phyloP scores from a whole-genome alignment of 257 asterid genomes.

The Ilex asprella region DNA sequence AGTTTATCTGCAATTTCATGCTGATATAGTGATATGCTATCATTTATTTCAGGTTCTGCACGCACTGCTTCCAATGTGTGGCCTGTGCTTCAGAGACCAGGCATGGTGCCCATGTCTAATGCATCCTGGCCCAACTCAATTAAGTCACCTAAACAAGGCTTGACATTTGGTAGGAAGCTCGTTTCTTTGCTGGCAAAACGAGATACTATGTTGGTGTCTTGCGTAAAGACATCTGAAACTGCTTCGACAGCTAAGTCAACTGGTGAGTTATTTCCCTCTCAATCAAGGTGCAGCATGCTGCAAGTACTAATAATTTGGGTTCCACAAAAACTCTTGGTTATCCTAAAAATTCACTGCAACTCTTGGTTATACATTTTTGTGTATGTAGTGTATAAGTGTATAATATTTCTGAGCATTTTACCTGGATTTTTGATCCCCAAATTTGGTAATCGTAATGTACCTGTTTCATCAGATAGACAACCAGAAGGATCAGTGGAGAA shows the following conservation, averaged over 20 bases:
- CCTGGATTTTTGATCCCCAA: neutral
- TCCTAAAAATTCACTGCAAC: too few relatives aligned
- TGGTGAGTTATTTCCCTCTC: slow-evolving; percentile 34
- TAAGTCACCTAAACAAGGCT: slow-evolving; percentile 22
- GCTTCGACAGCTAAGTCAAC: slow-evolving; percentile 36
- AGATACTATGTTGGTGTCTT: slow-evolving; percentile 39
- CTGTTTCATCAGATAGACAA: neutral
- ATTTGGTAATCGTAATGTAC: neutral
- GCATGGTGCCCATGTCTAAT: slow-evolving; percentile 30
- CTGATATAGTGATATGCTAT: neutral
- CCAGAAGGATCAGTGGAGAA: neutral
- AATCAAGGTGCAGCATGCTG: too few relatives aligned
- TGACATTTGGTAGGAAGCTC: slow-evolving; percentile 32
- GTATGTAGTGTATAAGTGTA: neutral
- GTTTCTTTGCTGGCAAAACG: slow-evolving; percentile 32
- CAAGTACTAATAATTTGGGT: too few relatives aligned
- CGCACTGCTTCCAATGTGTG: slow-evolving; percentile 39
- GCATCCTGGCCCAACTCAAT: slow-evolving; percentile 26
- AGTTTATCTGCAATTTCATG: slow-evolving; percentile 15
- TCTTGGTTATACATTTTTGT: neutral
- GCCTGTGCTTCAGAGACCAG: slow-evolving; percentile 42
- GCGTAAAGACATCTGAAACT: slow-evolving; percentile 60
- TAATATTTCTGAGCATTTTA: neutral
- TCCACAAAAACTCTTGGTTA: too few relatives aligned
- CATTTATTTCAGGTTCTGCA: slow-evolving; percentile 27